Conservation (phyloP, 2,329 filamentous ascomycete genomes). For the Claviceps humidiphila region DNA sequence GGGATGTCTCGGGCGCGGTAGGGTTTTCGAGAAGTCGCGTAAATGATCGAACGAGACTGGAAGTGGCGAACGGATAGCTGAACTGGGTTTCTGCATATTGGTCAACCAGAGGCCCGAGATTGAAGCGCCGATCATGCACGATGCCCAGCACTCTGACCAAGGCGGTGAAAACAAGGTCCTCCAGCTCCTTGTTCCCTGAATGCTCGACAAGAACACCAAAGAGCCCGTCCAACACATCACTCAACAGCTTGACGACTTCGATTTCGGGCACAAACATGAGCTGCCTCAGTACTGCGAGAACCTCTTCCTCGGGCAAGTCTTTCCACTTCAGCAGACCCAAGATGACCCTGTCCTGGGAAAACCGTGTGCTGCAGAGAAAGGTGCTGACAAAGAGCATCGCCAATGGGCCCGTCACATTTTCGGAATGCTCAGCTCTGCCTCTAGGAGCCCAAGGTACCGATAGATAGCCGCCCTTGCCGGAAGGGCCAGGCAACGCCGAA, state of each 20-base stretch:
- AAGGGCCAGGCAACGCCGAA: constrained; percentile 42
- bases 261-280: constrained; percentile 93
- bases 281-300: constrained; percentile 63
- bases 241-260: constrained; percentile 88
- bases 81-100: constrained; percentile 81
- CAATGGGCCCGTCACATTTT: constrained; percentile 67
- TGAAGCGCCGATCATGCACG: constrained; percentile 87
- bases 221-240: constrained; percentile 77
- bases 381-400: constrained; percentile 70
- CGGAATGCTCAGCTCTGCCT: constrained; percentile 51
- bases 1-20: constrained; percentile 68
- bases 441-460: constrained; percentile 66
- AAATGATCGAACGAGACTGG: constrained; percentile 78
- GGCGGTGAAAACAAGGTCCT: constrained; percentile 83
- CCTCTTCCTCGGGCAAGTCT: constrained; percentile 55
- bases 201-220: constrained; percentile 88
- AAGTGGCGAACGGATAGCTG: constrained; percentile 84
- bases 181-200: constrained; percentile 80
- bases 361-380: constrained; percentile 85
- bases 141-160: constrained; percentile 84
- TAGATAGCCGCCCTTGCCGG: constrained; percentile 77
- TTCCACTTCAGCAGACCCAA: constrained; percentile 79
- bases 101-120: constrained; percentile 79
- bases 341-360: constrained; percentile 82
- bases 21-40: constrained; percentile 71